Conservation (phyloP, 257 asterid genomes). For the Agastache rugosa region DNA sequence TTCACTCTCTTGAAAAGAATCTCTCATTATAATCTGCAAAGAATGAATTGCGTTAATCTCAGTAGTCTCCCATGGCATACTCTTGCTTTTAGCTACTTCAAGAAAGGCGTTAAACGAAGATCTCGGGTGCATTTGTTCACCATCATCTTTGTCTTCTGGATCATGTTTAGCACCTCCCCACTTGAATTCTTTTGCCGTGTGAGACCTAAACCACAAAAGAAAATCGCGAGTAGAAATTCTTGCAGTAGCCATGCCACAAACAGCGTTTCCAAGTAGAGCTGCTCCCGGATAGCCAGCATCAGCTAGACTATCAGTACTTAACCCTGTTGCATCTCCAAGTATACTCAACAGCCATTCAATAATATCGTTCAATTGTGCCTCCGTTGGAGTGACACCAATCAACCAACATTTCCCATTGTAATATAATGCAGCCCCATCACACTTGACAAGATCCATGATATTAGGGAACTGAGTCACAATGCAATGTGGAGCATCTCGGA, state of each 20-base stretch:
- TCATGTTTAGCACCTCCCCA: conserved; percentile 75
- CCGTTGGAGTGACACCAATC: conserved; percentile 69
- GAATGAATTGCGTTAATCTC: conserved; percentile 74
- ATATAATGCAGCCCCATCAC: conserved; percentile 72
- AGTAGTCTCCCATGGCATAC: conserved; percentile 61
- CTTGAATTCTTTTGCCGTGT: conserved; percentile 51
- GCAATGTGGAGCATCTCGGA: conserved; percentile 58
- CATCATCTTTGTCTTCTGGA: conserved; percentile 59
- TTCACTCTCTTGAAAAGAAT: conserved; percentile 43
- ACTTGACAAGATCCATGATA: conserved; percentile 68
- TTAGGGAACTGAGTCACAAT: conserved; percentile 66
- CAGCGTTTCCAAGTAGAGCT: conserved; percentile 52
- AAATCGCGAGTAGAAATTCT: conserved; percentile 53
- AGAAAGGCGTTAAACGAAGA: conserved; percentile 66
- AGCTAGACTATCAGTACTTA: conserved; percentile 63
- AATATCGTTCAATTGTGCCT: conserved; percentile 54
- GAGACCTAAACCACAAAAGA: conserved; percentile 73
- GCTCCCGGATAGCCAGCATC: conserved; percentile 68
- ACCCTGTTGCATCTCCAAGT: conserved; percentile 54
- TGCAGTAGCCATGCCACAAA: conserved; percentile 70
- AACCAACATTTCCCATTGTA: conserved; percentile 61
- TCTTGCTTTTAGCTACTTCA: conserved; percentile 59
- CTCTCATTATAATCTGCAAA: conserved; percentile 69
- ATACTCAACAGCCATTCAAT: conserved; percentile 52
- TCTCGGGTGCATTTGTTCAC: conserved; percentile 65